Evolutionary conservation across 371 early-diverging fungal genomes (phyloP), one percentile per base, ranked within the genome.

Genomic region (Vairimorpha necatrix): DNA sequence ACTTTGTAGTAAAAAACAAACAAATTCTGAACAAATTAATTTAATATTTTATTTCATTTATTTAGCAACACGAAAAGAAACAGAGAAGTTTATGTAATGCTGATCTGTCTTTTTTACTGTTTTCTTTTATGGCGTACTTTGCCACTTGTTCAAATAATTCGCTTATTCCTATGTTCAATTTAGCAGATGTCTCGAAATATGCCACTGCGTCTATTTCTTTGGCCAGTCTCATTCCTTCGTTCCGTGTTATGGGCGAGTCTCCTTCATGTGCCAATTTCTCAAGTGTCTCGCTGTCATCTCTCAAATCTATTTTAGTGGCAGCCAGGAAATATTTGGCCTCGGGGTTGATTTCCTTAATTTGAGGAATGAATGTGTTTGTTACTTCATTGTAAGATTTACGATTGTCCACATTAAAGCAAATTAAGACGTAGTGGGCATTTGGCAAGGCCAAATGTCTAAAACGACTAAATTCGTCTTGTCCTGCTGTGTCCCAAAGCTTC

Each of bases 121-220:
- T 38, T 32, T 65, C 62, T 38, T 75, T 69, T 3, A 75, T 60
- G 42, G 76, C 70, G 38, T 80, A 71, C 14, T 81, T 70, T 13
- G 67, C 72, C 34, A 80, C 68, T 50, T 54, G 30, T 50, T 84
- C 74, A 75, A 84, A 83, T n/a, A 96, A 95, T 81, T 96, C 94
- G 86, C 94, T 93, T 71, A 98, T 86, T 3, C 96, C 90, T 80
- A 90, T 89, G 82, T 93, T 95, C 36, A 94, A 94, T 77, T 93
- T 84, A 28, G 96, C 93, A 66, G 93, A 93, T 81, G 95, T 96
- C 81, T 96, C 96, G 56, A 96, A 90, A 84, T 94, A 96, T 85
- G 92, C 93, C 76, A 93, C 91, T 14, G 95, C 95, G 36, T 89
- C 89, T 58, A 94, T 88, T 77, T 92, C 92, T 75, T 87, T 87